These are phyloP conservation scores for Teratosphaeria destructans DNA, from an alignment of 2,329 filamentous ascomycete genomes.

Conservation along the genomic window DNA sequence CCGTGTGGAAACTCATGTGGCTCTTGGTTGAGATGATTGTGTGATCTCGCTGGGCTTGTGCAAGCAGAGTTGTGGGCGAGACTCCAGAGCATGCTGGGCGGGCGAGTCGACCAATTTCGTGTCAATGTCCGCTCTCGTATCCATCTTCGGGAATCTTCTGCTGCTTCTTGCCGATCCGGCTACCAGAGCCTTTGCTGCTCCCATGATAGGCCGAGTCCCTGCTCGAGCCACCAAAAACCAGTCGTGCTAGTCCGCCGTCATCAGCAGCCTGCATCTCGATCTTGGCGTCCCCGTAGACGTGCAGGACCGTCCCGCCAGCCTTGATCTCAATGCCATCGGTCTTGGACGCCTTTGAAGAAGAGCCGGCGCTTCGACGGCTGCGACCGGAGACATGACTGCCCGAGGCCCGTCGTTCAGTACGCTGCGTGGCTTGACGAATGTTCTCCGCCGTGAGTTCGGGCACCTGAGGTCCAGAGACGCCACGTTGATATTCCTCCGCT, in stretches of 20 bases:
- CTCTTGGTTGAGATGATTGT: not conserved
- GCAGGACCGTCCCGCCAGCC: slow-evolving; percentile 16
- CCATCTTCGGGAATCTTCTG: not conserved
- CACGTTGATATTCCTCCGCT: slow-evolving; percentile 19
- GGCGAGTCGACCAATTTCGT: not conserved
- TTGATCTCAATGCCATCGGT: slow-evolving; percentile 17
- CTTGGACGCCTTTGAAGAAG: slow-evolving; percentile 13
- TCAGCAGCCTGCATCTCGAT: slow-evolving; percentile 16
- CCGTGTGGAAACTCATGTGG: not conserved
- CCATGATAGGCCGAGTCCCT: slow-evolving; percentile 1
- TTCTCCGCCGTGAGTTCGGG: slow-evolving; percentile 21
- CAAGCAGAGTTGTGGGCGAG: no score
- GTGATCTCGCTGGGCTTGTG: no score
- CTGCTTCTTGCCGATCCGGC: not conserved
- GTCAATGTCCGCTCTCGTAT: not conserved
- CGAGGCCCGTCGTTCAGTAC: slow-evolving; percentile 8
- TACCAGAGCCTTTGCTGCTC: slow-evolving; percentile 2
- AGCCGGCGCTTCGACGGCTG: slow-evolving; percentile 16
- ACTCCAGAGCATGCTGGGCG: no score
- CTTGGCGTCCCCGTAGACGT: slow-evolving; percentile 18
- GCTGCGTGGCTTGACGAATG: slow-evolving; percentile 12
- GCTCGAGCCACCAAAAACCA: not conserved
- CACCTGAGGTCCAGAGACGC: slow-evolving; percentile 10
- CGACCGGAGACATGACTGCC: slow-evolving; percentile 16
- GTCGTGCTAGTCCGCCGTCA: slow-evolving; percentile 10